phyloP scores from a whole-genome alignment of 1,284 basidiomycete species.

The Tilletia setariae region DNA sequence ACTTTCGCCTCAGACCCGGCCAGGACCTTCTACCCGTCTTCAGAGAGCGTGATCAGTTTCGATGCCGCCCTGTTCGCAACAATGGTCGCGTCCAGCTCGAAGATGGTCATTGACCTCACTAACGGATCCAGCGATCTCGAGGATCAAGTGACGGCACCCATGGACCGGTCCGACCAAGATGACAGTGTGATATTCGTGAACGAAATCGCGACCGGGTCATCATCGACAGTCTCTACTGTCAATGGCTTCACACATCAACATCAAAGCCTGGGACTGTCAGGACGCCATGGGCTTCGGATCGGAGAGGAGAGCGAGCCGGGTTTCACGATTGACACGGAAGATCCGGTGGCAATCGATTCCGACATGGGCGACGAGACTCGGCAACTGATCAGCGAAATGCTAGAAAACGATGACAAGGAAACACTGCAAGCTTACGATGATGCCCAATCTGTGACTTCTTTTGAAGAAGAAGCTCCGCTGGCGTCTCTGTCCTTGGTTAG shows the following conservation, averaged over 20 bases:
- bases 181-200: neutral
- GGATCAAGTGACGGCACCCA: neutral
- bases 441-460: neutral
- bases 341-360: neutral
- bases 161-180: neutral
- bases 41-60: no score
- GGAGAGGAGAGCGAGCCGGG: no score
- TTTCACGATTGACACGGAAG: no score
- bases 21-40: no score
- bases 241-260: neutral
- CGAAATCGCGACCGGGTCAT: neutral
- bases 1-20: no score
- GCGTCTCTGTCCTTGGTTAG: neutral
- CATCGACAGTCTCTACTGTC: neutral
- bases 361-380: slow-evolving; percentile 15
- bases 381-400: slow-evolving; percentile 1
- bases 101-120: slow-evolving; percentile 12
- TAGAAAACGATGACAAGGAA: neutral
- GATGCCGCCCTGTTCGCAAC: no score
- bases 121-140: neutral
- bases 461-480: neutral
- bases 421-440: neutral
- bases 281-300: neutral
- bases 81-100: neutral
- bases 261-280: neutral